Evolutionary conservation across 768 basidiomycete species (phyloP).

Genomic region (Boletus edulis): DNA sequence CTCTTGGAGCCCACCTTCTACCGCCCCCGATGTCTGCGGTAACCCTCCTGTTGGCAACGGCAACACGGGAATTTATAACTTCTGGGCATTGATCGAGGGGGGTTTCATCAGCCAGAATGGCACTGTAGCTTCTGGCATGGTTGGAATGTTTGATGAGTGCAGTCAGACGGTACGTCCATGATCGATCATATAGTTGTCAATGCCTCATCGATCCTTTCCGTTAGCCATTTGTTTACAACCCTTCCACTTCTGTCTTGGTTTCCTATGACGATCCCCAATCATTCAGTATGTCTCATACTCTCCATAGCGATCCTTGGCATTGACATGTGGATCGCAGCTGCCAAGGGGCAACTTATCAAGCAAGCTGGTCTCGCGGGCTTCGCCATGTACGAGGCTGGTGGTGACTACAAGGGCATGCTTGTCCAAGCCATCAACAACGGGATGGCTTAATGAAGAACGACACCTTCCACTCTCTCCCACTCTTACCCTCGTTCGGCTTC

Average conservation of each 20-base stretch:
- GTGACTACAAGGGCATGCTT: conserved; percentile 40
- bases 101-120: conserved; percentile 52
- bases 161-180: conserved; percentile 62
- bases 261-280: conserved; percentile 66
- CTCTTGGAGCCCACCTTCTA: conserved; percentile 47
- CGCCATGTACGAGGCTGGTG: conserved; percentile 45
- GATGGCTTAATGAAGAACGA: conserved; percentile 18
- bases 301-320: too few relatives aligned
- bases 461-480: conserved; percentile 1
- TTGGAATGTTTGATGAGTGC: conserved; percentile 59
- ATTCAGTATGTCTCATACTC: conserved; percentile 39
- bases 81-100: conserved; percentile 56
- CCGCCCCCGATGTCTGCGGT: conserved; percentile 61
- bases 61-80: conserved; percentile 55
- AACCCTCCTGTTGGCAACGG: conserved; percentile 39
- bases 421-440: conserved; percentile 31
- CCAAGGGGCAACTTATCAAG: conserved; percentile 42
- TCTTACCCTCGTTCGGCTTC: conserved; percentile 10
- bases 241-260: conserved; percentile 50
- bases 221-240: conserved; percentile 69
- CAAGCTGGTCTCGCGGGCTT: conserved; percentile 37
- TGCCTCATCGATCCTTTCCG: not conserved
- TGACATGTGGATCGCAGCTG: conserved; percentile 27
- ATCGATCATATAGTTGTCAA: not conserved
- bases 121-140: conserved; percentile 51